Base-by-base conservation (phyloP, 2,329 filamentous ascomycete species). In the Fusarium protoensiforme region DNA sequence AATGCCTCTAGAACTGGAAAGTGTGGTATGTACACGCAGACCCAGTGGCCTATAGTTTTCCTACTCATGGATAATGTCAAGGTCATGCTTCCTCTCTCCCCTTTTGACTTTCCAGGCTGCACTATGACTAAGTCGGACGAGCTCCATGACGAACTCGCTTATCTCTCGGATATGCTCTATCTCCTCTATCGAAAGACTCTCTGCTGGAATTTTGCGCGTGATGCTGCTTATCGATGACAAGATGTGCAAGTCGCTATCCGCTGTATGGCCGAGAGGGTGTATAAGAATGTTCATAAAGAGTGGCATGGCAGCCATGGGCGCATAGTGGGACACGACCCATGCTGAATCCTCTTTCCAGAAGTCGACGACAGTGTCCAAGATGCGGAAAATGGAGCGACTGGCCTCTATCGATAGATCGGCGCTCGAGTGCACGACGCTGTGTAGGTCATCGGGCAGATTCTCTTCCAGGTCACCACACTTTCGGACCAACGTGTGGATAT, bases 101-200 rank as follows among this genome's bases (percentile, higher is more conserved):
- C 68, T 46, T 33, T 74, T 74, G 0, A 65, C 71, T 13, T 74
- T 74, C 71, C 71, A 74, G 1, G 71, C 71, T 14, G 71, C 71
- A 61, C 71, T 74, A 35, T 74, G 71, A 53, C 61, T 72, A 11
- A 74, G 61, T 8, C 71, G 60, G 3, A 74, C 71, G 31, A 74
- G 71, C n/a, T 74, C 71, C 71, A 74, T 74, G 0, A 74, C 71
- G 31, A 69, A 74, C 11, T 74, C 71, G 13, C 71, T 72, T 5
- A 74, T 74, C 51, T 74, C 71, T 22, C 66, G 72, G 0, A 74
- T 74, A 10, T 73, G 68, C 7, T 72, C 71, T n/a, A 74, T 74
- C 35, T 74, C 71, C 11, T 74, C 71, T 69, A 62, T 65, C 0
- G 71, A 69, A 9, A 74, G 57, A 8, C 68, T 59, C 2, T 74